A percentile compares a stretch with the other conserved stretches of the same genome.
Evolutionary conservation across 345 rosid genomes (phyloP).

Genomic region (Eutrema heterophyllum): DNA sequence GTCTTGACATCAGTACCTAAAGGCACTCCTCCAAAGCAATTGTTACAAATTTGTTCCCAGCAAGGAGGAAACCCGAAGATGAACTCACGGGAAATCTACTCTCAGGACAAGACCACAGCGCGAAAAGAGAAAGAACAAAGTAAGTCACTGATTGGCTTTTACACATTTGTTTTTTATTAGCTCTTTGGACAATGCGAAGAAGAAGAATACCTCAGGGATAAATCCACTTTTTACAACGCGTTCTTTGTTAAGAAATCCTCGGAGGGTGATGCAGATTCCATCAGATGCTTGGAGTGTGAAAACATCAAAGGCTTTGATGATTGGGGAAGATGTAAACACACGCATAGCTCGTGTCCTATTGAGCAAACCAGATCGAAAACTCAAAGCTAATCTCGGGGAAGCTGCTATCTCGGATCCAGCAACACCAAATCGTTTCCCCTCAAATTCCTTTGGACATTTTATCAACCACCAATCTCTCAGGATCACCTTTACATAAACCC

Average conservation of each 20-base stretch:
- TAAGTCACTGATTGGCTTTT: background rate
- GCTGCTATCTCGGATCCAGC: conserved; percentile 45
- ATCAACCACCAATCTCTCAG: conserved; percentile 78
- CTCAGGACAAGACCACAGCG: background rate
- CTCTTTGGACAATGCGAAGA: background rate
- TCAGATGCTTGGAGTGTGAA: conserved; percentile 72
- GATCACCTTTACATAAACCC: conserved; percentile 38
- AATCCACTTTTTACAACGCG: conserved; percentile 55
- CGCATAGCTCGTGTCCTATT: conserved; percentile 46
- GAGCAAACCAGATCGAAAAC: background rate
- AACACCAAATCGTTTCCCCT: conserved; percentile 66
- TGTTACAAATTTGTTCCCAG: conserved; percentile 54
- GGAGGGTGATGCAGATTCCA: conserved; percentile 46
- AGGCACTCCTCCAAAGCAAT: conserved; percentile 25
- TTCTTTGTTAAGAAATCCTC: conserved; percentile 51
- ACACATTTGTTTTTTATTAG: no score
- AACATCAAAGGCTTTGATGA: conserved; percentile 47
- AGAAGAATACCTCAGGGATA: conserved; percentile 42
- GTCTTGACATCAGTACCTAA: background rate
- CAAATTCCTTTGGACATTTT: conserved; percentile 37
- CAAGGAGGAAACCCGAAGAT: conserved; percentile 69
- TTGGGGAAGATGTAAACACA: conserved; percentile 69
- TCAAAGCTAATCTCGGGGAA: no score
- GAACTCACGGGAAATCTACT: conserved; percentile 58
- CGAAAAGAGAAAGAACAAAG: background rate